phyloP scores from a whole-genome alignment of 2,329 filamentous ascomycete species.

The Calycina herbarum region DNA sequence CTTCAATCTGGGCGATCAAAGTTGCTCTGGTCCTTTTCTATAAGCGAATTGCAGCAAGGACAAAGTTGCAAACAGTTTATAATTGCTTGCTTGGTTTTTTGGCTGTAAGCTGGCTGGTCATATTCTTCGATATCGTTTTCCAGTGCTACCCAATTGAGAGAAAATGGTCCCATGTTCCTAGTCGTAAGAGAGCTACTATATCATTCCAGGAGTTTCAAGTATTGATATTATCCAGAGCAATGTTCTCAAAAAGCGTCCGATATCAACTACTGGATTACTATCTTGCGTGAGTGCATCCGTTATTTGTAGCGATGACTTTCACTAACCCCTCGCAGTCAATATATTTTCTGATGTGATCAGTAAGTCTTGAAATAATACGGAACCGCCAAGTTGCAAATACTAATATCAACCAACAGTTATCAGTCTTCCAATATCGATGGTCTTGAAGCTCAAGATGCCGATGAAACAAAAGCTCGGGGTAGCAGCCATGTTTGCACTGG shows the following conservation, averaged over 20 bases:
- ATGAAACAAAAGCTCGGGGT: conserved; percentile 20
- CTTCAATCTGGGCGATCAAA: conserved; percentile 45
- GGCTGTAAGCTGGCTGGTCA: conserved; percentile 29
- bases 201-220: neutral
- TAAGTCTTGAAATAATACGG: neutral
- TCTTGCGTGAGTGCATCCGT: conserved; percentile 6
- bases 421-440: conserved; percentile 40
- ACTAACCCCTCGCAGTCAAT: conserved; percentile 12
- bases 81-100: conserved; percentile 40
- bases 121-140: conserved; percentile 24
- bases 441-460: conserved; percentile 38
- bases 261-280: conserved; percentile 23
- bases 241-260: conserved; percentile 17
- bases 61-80: conserved; percentile 41
- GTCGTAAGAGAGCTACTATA: neutral
- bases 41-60: conserved; percentile 42
- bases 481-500: conserved; percentile 19
- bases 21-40: conserved; percentile 45
- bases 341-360: conserved; percentile 18
- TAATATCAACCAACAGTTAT: conserved; percentile 29
- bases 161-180: conserved; percentile 18
- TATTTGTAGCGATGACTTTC: neutral
- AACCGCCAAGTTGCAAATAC: neutral
- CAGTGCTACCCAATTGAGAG: conserved; percentile 20
- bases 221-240: neutral